Percentiles rank a stretch among this genome's conserved stretches.
phyloP scores from a whole-genome alignment of 1,284 basidiomycete species.

The Golubevia sp. region DNA sequence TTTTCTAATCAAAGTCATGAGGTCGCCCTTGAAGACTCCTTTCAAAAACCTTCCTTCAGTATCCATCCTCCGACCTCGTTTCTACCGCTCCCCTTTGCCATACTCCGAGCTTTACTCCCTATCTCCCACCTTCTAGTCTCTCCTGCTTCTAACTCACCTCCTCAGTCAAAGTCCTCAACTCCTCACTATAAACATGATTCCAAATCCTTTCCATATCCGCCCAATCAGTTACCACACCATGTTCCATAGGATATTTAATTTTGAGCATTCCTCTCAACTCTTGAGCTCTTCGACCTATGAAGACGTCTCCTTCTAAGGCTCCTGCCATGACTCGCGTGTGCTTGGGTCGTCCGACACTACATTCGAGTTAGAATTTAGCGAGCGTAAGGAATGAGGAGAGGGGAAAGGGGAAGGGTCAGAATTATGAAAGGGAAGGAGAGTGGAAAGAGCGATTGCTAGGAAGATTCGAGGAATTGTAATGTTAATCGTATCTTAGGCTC shows the following conservation, averaged over 20 bases:
- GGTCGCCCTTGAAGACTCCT: too few species aligned
- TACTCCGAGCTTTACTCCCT: neutral
- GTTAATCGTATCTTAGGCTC: neutral
- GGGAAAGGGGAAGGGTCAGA: neutral
- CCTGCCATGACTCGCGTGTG: slow-evolving; percentile 58
- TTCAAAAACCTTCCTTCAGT: too few species aligned
- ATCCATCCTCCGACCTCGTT: neutral
- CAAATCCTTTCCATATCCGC: slow-evolving; percentile 61
- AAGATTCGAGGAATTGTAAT: neutral
- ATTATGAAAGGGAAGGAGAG: neutral
- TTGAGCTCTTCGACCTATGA: slow-evolving; percentile 56
- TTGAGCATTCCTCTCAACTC: slow-evolving; percentile 55
- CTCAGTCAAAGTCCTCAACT: slow-evolving; percentile 56
- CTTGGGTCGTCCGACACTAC: slow-evolving; percentile 52
- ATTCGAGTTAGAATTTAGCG: neutral
- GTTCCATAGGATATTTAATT: slow-evolving; percentile 59
- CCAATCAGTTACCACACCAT: slow-evolving; percentile 61
- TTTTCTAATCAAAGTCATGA: too few species aligned
- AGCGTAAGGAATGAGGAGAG: neutral
- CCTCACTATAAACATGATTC: slow-evolving; percentile 54
- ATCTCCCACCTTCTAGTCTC: neutral
- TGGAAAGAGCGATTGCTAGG: neutral
- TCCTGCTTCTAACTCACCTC: slow-evolving; percentile 20
- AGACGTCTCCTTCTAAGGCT: slow-evolving; percentile 58
- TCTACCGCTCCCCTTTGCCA: neutral